Base-by-base conservation (phyloP, 352 stramenopile genomes). In the Globisporangium rhizosaccharum region DNA sequence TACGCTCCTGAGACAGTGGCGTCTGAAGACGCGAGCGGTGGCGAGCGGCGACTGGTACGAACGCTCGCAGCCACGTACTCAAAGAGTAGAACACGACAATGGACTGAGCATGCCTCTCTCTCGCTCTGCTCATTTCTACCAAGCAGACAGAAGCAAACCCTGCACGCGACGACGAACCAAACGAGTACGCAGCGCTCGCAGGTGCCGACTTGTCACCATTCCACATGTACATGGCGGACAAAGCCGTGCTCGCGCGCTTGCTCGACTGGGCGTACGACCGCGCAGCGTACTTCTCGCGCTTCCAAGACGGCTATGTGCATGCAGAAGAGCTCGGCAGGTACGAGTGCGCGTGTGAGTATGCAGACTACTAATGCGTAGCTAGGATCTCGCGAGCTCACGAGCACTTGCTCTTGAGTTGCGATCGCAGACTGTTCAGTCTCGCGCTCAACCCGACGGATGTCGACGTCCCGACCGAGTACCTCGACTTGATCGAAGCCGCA, bases 241-340 rank as follows among this genome's bases (percentile, higher is more conserved):
- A 67, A 42, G 53, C 66, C 33, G 63, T 82, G 20, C 70, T 90
- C 18, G 64, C 73, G 36, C 63, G 66, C 20, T 72, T 90, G 30
- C 69, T 90, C 23, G 77, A 87, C 42, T 90, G 77, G 77, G 74
- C 79, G 14, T 90, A 90, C 62, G 68, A 78, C 56, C 66, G 70
- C 57, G 68, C 79, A 15, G 75, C 69, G 7, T 51, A 46, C 30
- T 57, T 71, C 20, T 78, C 70, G 7, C 54, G 59, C 11, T 76
- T 81, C 49, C 53, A 63, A 3, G 79, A 90, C 66, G 71, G 67
- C 18, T 70, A 76, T 39, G 65, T 89, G 18, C 74, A 79, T 49
- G 75, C 72, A 7, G 60, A 78, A 20, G 79, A 89, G 36, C 63
- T 89, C 18, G 71, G 63, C 6, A 26, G 25, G 44, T 57, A 37